Conservation (phyloP, 768 basidiomycete species). For the Mycena haematopus region DNA sequence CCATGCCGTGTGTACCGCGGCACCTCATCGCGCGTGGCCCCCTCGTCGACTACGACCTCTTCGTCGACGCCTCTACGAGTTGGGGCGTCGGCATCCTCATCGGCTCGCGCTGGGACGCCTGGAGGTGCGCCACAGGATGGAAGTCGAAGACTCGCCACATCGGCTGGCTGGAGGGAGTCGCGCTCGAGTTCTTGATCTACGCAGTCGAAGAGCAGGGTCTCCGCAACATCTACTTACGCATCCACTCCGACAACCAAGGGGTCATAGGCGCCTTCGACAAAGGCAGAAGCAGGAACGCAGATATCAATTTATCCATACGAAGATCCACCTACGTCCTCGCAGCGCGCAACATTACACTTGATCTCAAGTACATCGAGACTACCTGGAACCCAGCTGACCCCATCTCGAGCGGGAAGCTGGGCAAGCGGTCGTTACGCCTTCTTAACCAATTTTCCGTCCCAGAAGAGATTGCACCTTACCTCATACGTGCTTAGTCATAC, state of each 20-base stretch:
- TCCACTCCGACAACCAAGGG: conserved; percentile 18
- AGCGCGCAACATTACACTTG: too few species aligned
- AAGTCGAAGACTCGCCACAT: conserved; percentile 27
- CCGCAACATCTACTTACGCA: conserved; percentile 13
- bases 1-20: neutral
- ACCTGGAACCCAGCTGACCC: too few species aligned
- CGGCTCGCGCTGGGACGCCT: conserved; percentile 30
- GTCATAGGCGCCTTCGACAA: neutral
- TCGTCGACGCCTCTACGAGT: conserved; percentile 33
- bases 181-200: conserved; percentile 10
- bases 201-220: conserved; percentile 24
- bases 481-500: too few species aligned
- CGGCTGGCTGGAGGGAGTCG: conserved; percentile 35
- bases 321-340: too few species aligned
- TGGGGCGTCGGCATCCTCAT: conserved; percentile 37
- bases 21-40: neutral
- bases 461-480: too few species aligned
- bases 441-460: too few species aligned
- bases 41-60: neutral
- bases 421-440: too few species aligned
- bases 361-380: too few species aligned
- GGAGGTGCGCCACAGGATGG: conserved; percentile 23
- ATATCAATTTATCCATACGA: too few species aligned
- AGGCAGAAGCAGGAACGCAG: too few species aligned
- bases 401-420: too few species aligned